phyloP scores from a whole-genome alignment of 2,329 filamentous ascomycete genomes.

The Cytospora paraplurivora region DNA sequence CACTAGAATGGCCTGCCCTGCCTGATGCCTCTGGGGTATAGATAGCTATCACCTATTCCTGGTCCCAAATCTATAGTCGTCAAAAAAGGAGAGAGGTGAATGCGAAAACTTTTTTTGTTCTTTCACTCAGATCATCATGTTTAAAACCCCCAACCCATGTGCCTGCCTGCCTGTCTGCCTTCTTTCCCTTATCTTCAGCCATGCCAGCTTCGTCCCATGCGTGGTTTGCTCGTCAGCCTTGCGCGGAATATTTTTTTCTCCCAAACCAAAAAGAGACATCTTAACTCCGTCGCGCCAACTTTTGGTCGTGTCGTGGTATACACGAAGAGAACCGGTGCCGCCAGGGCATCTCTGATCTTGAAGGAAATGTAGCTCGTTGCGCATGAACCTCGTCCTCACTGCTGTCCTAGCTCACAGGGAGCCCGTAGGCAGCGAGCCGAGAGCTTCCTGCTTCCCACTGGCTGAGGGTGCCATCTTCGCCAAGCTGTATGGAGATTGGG shows the following conservation, averaged over 20 bases:
- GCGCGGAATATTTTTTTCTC: conserved; percentile 4
- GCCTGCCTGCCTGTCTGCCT: not conserved
- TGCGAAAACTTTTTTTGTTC: not conserved
- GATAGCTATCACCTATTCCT: conserved; percentile 27
- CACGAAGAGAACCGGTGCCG: conserved; percentile 28
- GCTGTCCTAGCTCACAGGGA: not conserved
- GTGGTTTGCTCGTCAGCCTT: conserved; percentile 7
- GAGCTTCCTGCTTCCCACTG: not conserved
- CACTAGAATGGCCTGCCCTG: conserved; percentile 15
- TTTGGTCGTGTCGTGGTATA: conserved; percentile 26
- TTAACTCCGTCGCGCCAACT: conserved; percentile 28
- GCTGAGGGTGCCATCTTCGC: not conserved
- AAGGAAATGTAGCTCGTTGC: conserved; percentile 14
- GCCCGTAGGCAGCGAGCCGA: not conserved
- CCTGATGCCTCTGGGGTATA: conserved; percentile 29
- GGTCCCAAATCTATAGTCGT: conserved; percentile 25
- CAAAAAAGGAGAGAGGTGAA: conserved; percentile 6
- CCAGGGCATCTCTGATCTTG: conserved; percentile 23
- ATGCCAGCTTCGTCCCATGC: conserved; percentile 6
- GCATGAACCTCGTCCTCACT: conserved; percentile 1
- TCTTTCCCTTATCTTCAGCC: conserved; percentile 5
- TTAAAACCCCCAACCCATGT: not conserved
- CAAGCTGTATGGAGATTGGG: not conserved
- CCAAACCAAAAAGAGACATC: conserved; percentile 12
- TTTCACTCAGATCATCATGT: conserved; percentile 11